Evolutionary conservation across 106 monocot species (phyloP), one percentile per base, ranked within the genome.

Genomic region (Xerophyta viscosa): DNA sequence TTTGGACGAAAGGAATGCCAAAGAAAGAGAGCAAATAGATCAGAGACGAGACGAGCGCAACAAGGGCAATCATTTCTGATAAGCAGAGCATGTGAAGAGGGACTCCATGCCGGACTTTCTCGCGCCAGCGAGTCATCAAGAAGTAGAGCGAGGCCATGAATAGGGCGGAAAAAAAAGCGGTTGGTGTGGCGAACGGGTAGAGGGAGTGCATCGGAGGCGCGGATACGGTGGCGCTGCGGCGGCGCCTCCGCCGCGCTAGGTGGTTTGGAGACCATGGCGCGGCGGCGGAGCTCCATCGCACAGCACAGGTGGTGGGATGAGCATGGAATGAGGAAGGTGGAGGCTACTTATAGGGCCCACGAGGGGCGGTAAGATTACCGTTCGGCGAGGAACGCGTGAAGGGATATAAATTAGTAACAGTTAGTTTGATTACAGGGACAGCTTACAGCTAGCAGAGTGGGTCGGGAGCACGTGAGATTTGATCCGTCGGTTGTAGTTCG

Each of bases 1-100:
- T 75, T 59, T 94, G 93, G 60, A 94, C 88, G 64, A 75, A 81
- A 51, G 66, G 75, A 72, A 94, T 81, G 63, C 93, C 93, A 60
- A 87, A 88, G 78, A 94, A 94, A 58, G 71, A 70, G 66, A 94
- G 68, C 48, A 94, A 77, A 63, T 94, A 94, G 52, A 87, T 75
- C 64, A 93, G 68, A 41, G 92, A 93, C 28, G 92, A 70, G 53
- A 80, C 57, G 57, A 80, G 73, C 30, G 67, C 69, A 52, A 83
- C 65, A 47, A 87, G 61, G 57, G 87, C 79, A 41, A 63, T 14
- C 25, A 87, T 70, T 71, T 93, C 92, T 15, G 77, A 45, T 31
- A 93, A 62, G 20, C 67, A 50, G 50, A 87, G 62, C 31, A 80
- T 56, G 58, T 96, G 94, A 27, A 96, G 81, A 3, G 88, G 88